Percentiles rank a stretch among this genome's conserved stretches.
Evolutionary conservation across 2,329 filamentous ascomycete species (phyloP).

Genomic region (Remersonia thermophila): DNA sequence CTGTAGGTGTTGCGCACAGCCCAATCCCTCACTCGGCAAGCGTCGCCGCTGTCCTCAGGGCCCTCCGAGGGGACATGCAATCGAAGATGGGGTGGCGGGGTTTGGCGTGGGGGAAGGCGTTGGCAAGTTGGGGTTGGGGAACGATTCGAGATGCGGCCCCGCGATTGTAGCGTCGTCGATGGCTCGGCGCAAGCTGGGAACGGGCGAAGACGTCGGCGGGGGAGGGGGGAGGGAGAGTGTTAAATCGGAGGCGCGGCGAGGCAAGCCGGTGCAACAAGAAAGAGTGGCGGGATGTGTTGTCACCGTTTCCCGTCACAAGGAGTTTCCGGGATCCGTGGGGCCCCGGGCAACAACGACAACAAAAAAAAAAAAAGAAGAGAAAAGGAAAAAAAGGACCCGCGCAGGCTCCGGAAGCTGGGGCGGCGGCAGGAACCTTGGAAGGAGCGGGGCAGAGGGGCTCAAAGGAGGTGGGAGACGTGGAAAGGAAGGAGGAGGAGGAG

Average conservation of each 20-base stretch:
- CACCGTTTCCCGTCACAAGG: too few relatives aligned
- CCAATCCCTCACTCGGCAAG: slow-evolving; percentile 3
- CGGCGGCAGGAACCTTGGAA: too few relatives aligned
- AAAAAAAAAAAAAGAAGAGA: too few relatives aligned
- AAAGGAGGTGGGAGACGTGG: neutral
- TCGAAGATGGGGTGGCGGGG: neutral
- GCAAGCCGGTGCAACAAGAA: too few relatives aligned
- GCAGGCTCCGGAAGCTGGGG: too few relatives aligned
- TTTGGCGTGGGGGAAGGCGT: neutral
- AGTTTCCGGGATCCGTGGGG: too few relatives aligned
- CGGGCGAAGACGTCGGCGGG: neutral
- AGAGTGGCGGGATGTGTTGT: too few relatives aligned
- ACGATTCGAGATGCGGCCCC: too few relatives aligned
- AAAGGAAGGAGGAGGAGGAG: slow-evolving; percentile 1
- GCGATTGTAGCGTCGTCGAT: neutral
- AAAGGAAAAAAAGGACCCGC: too few relatives aligned
- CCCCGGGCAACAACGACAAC: too few relatives aligned
- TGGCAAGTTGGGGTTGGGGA: neutral
- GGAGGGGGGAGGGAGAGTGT: neutral
- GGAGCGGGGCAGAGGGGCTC: too few relatives aligned
- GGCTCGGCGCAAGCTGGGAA: neutral
- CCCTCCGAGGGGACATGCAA: slow-evolving; percentile 2
- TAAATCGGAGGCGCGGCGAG: too few relatives aligned
- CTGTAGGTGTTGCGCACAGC: neutral
- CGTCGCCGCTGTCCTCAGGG: neutral